These are phyloP conservation scores for Leccinum pellstonianum DNA, from an alignment of 768 basidiomycete genomes.

Conservation along the genomic window DNA sequence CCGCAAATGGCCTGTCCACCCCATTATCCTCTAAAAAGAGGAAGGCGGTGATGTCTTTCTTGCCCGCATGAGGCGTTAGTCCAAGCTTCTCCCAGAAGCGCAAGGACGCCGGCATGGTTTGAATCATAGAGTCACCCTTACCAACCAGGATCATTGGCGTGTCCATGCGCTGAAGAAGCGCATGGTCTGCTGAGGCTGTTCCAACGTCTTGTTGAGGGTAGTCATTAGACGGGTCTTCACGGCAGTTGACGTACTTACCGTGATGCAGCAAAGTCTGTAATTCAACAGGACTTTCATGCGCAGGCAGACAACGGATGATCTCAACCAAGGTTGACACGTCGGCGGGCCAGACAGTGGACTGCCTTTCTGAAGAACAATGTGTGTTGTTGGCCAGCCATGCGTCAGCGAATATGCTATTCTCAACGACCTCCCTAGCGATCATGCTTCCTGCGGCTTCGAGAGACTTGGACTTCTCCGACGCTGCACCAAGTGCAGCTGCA, in stretches of 20 bases:
- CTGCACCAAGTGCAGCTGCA: constrained; percentile 61
- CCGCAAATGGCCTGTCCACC: constrained; percentile 47
- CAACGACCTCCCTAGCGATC: constrained; percentile 67
- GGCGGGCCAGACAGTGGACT: constrained; percentile 52
- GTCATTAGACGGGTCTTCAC: constrained; percentile 1
- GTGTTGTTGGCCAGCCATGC: constrained; percentile 54
- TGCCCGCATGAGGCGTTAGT: constrained; percentile 64
- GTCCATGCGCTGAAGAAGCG: constrained; percentile 37
- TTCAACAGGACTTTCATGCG: constrained; percentile 41
- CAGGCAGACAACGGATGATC: constrained; percentile 32
- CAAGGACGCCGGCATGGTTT: constrained; percentile 65
- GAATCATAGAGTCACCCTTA: constrained; percentile 67
- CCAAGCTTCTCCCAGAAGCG: constrained; percentile 88
- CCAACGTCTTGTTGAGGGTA: background rate
- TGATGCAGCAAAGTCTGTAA: constrained; percentile 45
- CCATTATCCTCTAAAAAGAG: constrained; percentile 66
- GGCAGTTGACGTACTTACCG: constrained; percentile 24
- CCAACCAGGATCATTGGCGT: constrained; percentile 63
- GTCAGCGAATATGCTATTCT: constrained; percentile 68
- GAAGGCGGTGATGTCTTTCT: constrained; percentile 67
- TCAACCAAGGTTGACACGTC: constrained; percentile 52
- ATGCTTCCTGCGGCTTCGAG: constrained; percentile 66
- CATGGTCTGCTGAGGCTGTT: constrained; percentile 7
- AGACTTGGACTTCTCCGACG: constrained; percentile 63
- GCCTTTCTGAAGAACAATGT: constrained; percentile 9